Conservation (phyloP, 139 green algal genomes). For the Volvox reticuliferus region DNA sequence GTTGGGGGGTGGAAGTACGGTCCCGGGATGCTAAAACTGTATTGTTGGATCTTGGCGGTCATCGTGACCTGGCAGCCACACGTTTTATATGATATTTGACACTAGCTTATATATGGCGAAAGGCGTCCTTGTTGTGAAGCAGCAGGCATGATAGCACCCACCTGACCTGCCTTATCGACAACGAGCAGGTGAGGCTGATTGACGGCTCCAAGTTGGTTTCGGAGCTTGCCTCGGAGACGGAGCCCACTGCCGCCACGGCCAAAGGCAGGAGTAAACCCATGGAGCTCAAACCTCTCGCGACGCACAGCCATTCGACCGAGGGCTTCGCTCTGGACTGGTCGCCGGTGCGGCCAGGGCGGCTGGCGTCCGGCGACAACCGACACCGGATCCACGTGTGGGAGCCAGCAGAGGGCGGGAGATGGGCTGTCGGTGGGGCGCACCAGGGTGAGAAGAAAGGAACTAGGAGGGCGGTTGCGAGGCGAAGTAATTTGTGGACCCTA, state of each 20-base stretch:
- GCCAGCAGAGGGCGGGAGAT: conserved; percentile 79
- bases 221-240: conserved; percentile 69
- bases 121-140: too few species aligned
- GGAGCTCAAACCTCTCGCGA: conserved; percentile 68
- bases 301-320: conserved; percentile 80
- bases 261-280: conserved; percentile 35
- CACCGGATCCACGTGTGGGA: conserved; percentile 91
- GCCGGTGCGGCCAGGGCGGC: conserved; percentile 67
- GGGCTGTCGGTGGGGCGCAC: conserved; percentile 73
- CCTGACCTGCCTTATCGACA: not conserved
- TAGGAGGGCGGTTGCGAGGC: not conserved
- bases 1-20: too few species aligned
- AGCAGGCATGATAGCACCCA: too few species aligned
- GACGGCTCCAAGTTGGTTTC: conserved; percentile 78
- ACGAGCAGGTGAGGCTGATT: conserved; percentile 68
- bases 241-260: conserved; percentile 36
- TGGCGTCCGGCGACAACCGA: conserved; percentile 85
- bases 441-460: conserved; percentile 8
- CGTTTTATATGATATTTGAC: too few species aligned
- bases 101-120: too few species aligned
- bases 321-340: conserved; percentile 95
- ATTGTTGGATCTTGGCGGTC: too few species aligned
- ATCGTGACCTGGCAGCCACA: too few species aligned
- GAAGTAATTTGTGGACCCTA: not conserved
- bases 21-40: too few species aligned